These are phyloP conservation scores for Strobilomyces confusus DNA, from an alignment of 768 basidiomycete genomes.

Conservation along the genomic window DNA sequence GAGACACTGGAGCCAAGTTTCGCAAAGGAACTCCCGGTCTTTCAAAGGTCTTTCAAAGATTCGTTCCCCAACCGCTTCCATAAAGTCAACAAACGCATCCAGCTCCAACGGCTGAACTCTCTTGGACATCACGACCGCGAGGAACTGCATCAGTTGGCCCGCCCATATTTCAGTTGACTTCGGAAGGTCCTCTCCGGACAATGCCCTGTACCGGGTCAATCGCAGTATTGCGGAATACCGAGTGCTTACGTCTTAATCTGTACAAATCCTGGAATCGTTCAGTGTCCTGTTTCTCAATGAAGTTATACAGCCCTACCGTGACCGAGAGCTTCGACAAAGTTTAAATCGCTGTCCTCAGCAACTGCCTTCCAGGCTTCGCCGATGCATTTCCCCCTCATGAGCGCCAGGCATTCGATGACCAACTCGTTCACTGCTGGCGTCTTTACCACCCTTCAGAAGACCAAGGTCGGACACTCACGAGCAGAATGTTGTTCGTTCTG, in stretches of 20 bases:
- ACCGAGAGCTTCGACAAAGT: constrained; percentile 13
- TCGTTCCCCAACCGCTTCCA: constrained; percentile 13
- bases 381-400: constrained; percentile 7
- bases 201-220: constrained; percentile 9
- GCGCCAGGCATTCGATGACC: constrained; percentile 19
- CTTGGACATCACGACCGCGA: constrained; percentile 20
- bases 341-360: constrained; percentile 5
- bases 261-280: constrained; percentile 13
- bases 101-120: constrained; percentile 8
- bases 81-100: constrained; percentile 8
- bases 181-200: constrained; percentile 7
- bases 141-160: constrained; percentile 26
- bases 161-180: constrained; percentile 1
- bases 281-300: neutral
- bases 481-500: constrained; percentile 15
- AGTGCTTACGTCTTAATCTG: constrained; percentile 15
- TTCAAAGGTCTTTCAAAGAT: constrained; percentile 10
- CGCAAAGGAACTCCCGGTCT: constrained; percentile 25
- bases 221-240: neutral
- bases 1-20: constrained; percentile 35
- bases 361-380: constrained; percentile 23
- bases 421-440: constrained; percentile 15
- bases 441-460: neutral
- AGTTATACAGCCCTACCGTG: constrained; percentile 16
- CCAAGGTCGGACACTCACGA: constrained; percentile 12